phyloP scores from a whole-genome alignment of 345 rosid genomes.

The Kernera saxatilis region DNA sequence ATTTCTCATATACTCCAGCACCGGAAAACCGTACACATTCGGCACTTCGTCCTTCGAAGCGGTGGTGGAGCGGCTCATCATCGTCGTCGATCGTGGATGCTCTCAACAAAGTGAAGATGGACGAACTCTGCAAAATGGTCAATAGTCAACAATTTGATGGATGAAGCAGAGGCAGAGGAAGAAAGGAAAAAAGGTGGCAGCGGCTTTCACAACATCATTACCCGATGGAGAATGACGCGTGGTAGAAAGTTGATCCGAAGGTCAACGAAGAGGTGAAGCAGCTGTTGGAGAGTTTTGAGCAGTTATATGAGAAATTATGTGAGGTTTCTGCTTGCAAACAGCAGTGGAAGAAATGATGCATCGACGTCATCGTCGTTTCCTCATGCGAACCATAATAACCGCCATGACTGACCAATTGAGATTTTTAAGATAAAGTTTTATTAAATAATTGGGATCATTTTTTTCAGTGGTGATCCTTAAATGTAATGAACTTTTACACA shows the following conservation, averaged over 20 bases:
- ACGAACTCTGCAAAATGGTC: background rate
- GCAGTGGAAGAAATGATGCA: background rate
- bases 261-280: background rate
- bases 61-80: background rate
- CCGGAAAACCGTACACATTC: constrained; percentile 18
- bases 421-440: no score
- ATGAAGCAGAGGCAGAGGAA: background rate
- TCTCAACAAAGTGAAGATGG: background rate
- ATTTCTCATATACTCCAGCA: background rate
- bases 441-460: no score
- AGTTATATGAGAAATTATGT: background rate
- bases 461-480: no score
- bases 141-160: background rate
- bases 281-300: background rate
- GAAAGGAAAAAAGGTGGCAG: background rate
- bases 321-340: background rate
- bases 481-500: no score
- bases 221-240: background rate
- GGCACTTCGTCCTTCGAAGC: constrained; percentile 3
- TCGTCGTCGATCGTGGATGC: background rate
- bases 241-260: background rate
- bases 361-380: no score
- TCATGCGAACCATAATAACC: no score
- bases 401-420: no score
- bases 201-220: background rate